phyloP scores from a whole-genome alignment of 208 protist genomes.

The Wallacemonas sp. region DNA sequence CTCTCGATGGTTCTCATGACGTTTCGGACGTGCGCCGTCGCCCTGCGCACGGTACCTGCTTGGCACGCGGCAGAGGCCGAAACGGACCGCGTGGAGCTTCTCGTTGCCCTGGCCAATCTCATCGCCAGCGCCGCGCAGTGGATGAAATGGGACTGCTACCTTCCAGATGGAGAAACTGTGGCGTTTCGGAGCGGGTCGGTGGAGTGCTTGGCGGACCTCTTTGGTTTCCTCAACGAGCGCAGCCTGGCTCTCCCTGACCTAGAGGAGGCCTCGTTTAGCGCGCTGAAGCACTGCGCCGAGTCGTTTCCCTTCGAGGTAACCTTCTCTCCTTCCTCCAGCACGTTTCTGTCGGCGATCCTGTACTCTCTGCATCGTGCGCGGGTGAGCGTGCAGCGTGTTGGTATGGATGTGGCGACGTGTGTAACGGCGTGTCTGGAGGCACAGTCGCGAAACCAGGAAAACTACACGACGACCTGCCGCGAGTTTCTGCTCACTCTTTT shows the following conservation, averaged over 20 bases:
- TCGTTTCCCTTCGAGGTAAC: slow-evolving; percentile 61
- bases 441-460: slow-evolving; percentile 6
- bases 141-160: slow-evolving; percentile 66
- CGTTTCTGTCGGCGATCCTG: slow-evolving; percentile 64
- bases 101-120: slow-evolving; percentile 42
- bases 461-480: slow-evolving; percentile 11
- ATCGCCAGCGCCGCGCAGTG: slow-evolving; percentile 60
- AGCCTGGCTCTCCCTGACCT: slow-evolving; percentile 52
- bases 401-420: slow-evolving; percentile 42
- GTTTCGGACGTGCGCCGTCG: slow-evolving; percentile 12
- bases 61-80: slow-evolving; percentile 45
- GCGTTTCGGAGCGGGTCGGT: slow-evolving; percentile 34
- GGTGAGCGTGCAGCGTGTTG: slow-evolving; percentile 54
- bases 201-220: slow-evolving; percentile 37
- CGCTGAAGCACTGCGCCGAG: slow-evolving; percentile 63
- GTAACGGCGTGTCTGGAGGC: slow-evolving; percentile 43
- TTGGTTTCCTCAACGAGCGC: slow-evolving; percentile 55
- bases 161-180: slow-evolving; percentile 38
- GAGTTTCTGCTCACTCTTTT: slow-evolving; percentile 21
- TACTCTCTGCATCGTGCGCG: slow-evolving; percentile 57
- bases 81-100: slow-evolving; percentile 44
- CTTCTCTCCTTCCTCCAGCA: slow-evolving; percentile 30
- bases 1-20: slow-evolving; percentile 31
- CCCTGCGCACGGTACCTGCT: slow-evolving; percentile 13
- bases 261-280: slow-evolving; percentile 55